Conservation (phyloP, 2,329 filamentous ascomycete genomes). For the Apiospora kogelbergensis region DNA sequence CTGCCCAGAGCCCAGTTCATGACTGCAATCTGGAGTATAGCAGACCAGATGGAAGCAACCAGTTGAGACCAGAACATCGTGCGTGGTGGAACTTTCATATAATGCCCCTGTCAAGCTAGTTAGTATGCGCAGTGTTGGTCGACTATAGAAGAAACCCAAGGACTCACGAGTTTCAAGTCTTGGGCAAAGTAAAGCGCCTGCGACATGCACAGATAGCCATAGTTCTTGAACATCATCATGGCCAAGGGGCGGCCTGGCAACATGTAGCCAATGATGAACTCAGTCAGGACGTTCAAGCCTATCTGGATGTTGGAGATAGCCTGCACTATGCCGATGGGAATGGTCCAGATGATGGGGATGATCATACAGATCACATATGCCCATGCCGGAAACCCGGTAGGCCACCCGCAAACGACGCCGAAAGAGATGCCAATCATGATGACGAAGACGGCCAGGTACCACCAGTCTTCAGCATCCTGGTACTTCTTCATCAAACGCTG, state of each 20-base stretch:
- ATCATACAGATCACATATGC: constrained; percentile 57
- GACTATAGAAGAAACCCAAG: too few species aligned
- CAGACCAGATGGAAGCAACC: constrained; percentile 28
- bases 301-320: constrained; percentile 63
- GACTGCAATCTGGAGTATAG: constrained; percentile 43
- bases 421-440: constrained; percentile 44
- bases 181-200: constrained; percentile 30
- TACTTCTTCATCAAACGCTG: constrained; percentile 55
- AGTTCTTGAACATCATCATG: constrained; percentile 34
- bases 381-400: constrained; percentile 59
- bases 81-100: constrained; percentile 28
- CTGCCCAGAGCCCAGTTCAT: constrained; percentile 36
- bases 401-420: constrained; percentile 50
- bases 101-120: constrained; percentile 12
- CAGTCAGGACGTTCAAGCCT: constrained; percentile 51
- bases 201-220: constrained; percentile 37
- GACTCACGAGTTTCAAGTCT: constrained; percentile 26
- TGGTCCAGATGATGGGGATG: constrained; percentile 57
- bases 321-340: constrained; percentile 62
- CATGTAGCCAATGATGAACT: constrained; percentile 33
- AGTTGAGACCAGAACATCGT: constrained; percentile 27
- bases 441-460: constrained; percentile 43
- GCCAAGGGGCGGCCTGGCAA: constrained; percentile 31
- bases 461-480: constrained; percentile 52
- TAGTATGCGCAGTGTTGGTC: not conserved